Evolutionary conservation across 2,329 filamentous ascomycete species (phyloP).

Genomic region (Akanthomyces dipterigenus): DNA sequence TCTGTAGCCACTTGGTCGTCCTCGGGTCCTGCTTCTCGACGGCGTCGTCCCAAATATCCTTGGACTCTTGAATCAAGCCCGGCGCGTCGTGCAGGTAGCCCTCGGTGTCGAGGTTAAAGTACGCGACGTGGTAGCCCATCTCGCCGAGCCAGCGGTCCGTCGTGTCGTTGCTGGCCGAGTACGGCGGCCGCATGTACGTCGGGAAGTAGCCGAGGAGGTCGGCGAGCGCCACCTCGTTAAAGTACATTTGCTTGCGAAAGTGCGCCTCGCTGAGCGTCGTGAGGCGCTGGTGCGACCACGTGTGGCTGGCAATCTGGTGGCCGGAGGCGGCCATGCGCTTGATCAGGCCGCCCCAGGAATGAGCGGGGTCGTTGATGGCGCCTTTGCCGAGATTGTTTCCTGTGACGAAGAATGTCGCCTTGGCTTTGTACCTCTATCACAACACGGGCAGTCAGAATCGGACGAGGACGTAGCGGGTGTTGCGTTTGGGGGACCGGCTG

Average conservation of each 20-base stretch:
- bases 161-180: slow-evolving; percentile 35
- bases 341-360: slow-evolving; percentile 29
- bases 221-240: slow-evolving; percentile 36
- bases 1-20: slow-evolving; percentile 38
- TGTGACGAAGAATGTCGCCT: slow-evolving; percentile 33
- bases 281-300: slow-evolving; percentile 40
- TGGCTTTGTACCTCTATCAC: slow-evolving; percentile 25
- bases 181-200: slow-evolving; percentile 39
- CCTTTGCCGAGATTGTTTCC: slow-evolving; percentile 32
- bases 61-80: slow-evolving; percentile 39
- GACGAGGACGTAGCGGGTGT: too few relatives aligned
- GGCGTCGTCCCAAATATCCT: slow-evolving; percentile 30
- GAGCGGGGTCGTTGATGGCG: slow-evolving; percentile 33
- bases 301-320: slow-evolving; percentile 54
- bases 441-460: not conserved
- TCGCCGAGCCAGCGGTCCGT: slow-evolving; percentile 33
- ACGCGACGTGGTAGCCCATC: slow-evolving; percentile 51
- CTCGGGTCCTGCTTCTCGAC: slow-evolving; percentile 27
- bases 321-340: slow-evolving; percentile 44
- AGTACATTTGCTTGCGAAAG: slow-evolving; percentile 34
- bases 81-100: slow-evolving; percentile 49
- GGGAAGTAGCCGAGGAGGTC: slow-evolving; percentile 34
- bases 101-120: slow-evolving; percentile 55
- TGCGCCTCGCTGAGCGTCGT: slow-evolving; percentile 26
- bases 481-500: not conserved